Conservation (phyloP, 768 basidiomycete species). For the Mycena vulgaris region DNA sequence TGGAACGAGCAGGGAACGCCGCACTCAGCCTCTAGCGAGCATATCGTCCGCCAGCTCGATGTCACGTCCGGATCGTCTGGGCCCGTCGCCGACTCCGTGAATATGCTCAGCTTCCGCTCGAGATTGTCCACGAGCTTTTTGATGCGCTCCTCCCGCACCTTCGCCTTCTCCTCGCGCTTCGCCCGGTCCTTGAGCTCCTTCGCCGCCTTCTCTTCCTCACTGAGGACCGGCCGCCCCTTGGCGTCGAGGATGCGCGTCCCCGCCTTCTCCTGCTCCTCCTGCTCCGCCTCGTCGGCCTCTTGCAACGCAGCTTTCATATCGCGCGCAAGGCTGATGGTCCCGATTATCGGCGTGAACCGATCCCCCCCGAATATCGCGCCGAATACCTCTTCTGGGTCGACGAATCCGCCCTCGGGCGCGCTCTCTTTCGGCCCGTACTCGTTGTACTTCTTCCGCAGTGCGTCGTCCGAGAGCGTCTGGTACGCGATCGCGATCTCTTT, state of each 20-base stretch:
- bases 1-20: constrained; percentile 47
- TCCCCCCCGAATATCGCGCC: constrained; percentile 93
- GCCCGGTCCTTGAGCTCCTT: constrained; percentile 82
- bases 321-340: constrained; percentile 86
- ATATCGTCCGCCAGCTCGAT: constrained; percentile 83
- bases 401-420: constrained; percentile 86
- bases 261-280: constrained; percentile 61
- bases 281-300: constrained; percentile 83
- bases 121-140: constrained; percentile 84
- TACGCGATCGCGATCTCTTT: constrained; percentile 93
- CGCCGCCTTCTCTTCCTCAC: constrained; percentile 80
- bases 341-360: constrained; percentile 88
- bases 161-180: constrained; percentile 85
- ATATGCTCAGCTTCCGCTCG: constrained; percentile 87
- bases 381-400: constrained; percentile 89
- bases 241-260: constrained; percentile 71
- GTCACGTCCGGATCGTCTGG: constrained; percentile 80
- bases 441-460: constrained; percentile 88
- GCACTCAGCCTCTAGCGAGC: constrained; percentile 86
- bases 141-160: constrained; percentile 82
- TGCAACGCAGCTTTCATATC: constrained; percentile 96
- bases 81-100: constrained; percentile 85
- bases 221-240: constrained; percentile 67
- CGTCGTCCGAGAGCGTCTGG: constrained; percentile 86
- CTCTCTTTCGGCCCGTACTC: constrained; percentile 91